Conservation (phyloP, 2,329 filamentous ascomycete species). For the Tolypocladium inflatum region DNA sequence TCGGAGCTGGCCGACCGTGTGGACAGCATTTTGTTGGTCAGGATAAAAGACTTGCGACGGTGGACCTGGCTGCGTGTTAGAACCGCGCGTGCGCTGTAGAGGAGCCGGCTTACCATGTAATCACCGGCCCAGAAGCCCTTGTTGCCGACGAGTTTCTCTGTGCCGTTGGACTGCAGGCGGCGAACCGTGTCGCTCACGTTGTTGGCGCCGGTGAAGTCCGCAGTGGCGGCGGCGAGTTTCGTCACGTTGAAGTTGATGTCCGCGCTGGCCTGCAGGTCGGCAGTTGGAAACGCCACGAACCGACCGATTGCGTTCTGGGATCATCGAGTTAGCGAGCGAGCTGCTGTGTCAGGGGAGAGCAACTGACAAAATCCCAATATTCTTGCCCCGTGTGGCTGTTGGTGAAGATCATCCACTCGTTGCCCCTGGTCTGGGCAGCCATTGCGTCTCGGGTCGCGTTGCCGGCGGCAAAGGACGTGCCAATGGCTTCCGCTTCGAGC, state of each 20-base stretch:
- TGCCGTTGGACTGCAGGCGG: slow-evolving; percentile 11
- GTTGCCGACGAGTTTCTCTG: slow-evolving; percentile 11
- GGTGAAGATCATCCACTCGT: slow-evolving; percentile 14
- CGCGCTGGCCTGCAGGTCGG: slow-evolving; percentile 11
- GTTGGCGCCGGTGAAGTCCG: slow-evolving; percentile 9
- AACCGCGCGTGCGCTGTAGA: no score
- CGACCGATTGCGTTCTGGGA: slow-evolving; percentile 12
- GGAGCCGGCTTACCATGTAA: slow-evolving; percentile 9
- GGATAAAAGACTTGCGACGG: slow-evolving; percentile 6
- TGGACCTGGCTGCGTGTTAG: slow-evolving; percentile 5
- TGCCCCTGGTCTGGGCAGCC: slow-evolving; percentile 9
- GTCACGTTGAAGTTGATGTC: slow-evolving; percentile 15
- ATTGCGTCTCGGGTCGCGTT: slow-evolving; percentile 9
- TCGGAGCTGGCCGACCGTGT: slow-evolving; percentile 10
- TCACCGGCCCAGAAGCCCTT: slow-evolving; percentile 14
- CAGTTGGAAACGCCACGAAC: slow-evolving; percentile 11
- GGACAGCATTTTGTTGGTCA: slow-evolving; percentile 13
- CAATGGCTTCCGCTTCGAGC: slow-evolving; percentile 9
- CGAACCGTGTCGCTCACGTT: slow-evolving; percentile 7
- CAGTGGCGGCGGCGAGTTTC: slow-evolving; percentile 9
- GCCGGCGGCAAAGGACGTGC: slow-evolving; percentile 11
- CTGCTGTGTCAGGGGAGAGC: neutral
- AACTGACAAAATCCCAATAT: slow-evolving; percentile 12
- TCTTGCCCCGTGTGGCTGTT: slow-evolving; percentile 7
- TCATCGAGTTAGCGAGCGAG: neutral